These are phyloP conservation scores for Cystofilobasidium capitatum DNA, from an alignment of 768 basidiomycete species.

Conservation along the genomic window DNA sequence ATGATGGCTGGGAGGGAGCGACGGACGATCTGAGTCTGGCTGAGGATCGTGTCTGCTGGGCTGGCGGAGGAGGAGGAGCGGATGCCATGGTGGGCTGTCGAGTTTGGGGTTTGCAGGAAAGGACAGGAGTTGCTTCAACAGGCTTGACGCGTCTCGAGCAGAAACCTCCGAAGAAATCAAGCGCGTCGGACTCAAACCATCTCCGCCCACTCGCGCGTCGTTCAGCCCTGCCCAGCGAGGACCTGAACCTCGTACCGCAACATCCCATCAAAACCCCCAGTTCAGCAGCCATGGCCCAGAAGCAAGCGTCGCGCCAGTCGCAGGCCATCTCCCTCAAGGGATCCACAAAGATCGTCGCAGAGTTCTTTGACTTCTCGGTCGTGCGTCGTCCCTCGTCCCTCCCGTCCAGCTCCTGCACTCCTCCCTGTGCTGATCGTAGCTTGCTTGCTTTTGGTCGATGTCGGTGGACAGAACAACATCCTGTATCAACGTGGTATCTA, in stretches of 20 bases:
- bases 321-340: slow-evolving; percentile 82
- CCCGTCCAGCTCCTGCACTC: background rate
- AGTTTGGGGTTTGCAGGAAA: too few relatives aligned
- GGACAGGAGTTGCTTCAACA: too few relatives aligned
- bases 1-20: background rate
- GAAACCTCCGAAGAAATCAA: too few relatives aligned
- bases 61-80: background rate
- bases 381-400: slow-evolving; percentile 59
- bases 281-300: slow-evolving; percentile 34
- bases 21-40: background rate
- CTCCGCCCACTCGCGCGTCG: too few relatives aligned
- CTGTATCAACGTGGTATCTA: slow-evolving; percentile 95
- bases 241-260: too few relatives aligned
- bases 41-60: background rate
- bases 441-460: background rate
- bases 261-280: background rate
- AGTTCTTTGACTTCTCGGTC: slow-evolving; percentile 99
- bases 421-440: slow-evolving; percentile 18
- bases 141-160: too few relatives aligned
- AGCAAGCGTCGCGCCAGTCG: slow-evolving; percentile 36
- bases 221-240: too few relatives aligned
- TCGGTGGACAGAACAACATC: slow-evolving; percentile 52
- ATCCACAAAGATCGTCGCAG: slow-evolving; percentile 82
- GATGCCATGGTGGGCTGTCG: too few relatives aligned
- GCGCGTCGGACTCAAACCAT: background rate